Evolutionary conservation across 176 grass and related monocot genomes (phyloP).

Genomic region (Lolium rigidum): DNA sequence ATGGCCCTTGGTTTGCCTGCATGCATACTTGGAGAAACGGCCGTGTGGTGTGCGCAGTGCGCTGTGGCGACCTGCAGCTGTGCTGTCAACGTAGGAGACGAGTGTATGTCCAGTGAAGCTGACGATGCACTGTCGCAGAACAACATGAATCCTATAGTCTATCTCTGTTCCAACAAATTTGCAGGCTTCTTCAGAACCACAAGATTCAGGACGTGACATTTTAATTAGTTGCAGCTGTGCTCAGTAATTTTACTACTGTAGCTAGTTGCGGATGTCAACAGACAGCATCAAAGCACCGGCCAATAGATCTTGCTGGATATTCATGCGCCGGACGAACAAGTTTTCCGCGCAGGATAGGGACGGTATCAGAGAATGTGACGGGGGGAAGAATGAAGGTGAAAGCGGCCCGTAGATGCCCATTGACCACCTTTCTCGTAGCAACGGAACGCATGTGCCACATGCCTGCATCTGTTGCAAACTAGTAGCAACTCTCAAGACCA

Average conservation of each 20-base stretch:
- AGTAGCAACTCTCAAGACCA: not conserved
- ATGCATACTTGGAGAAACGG: not conserved
- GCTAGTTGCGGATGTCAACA: not conserved
- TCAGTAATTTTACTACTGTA: not conserved
- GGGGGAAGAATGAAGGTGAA: conserved; percentile 12
- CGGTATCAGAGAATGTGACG: not conserved
- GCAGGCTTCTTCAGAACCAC: not conserved
- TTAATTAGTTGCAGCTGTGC: no score
- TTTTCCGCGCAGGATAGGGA: not conserved
- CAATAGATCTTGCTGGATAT: conserved; percentile 5
- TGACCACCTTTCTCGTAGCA: conserved; percentile 26
- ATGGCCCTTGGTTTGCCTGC: not conserved
- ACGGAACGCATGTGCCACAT: not conserved
- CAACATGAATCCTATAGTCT: not conserved
- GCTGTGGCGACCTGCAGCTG: not conserved
- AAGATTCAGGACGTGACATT: not conserved
- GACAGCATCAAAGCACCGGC: not conserved
- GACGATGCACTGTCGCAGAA: not conserved
- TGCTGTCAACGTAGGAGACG: not conserved
- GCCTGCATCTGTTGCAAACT: not conserved
- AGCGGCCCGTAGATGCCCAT: conserved; percentile 31
- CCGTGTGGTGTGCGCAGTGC: not conserved
- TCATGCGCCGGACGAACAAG: not conserved
- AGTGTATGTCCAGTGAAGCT: not conserved
- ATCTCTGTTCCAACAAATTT: not conserved